These are phyloP conservation scores for Euryodendron excelsum DNA, from an alignment of 148 eudicot species.

Conservation along the genomic window DNA sequence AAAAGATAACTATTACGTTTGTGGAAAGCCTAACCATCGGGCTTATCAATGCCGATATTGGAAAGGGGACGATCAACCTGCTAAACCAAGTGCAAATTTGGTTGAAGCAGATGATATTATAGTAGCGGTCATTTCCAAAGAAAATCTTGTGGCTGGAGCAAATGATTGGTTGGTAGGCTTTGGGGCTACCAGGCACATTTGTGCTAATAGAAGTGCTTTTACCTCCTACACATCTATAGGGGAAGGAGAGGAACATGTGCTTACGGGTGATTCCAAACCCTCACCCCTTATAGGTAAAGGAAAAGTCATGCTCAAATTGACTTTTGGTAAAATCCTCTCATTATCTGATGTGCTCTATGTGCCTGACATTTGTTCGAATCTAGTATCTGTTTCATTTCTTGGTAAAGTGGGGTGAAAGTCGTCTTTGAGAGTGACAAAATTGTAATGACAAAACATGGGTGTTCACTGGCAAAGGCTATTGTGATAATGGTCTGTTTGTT, in stretches of 20 bases:
- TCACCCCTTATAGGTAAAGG: not conserved
- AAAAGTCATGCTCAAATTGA: not conserved
- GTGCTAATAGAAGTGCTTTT: not conserved
- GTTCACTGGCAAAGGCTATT: too few relatives aligned
- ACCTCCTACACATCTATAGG: not conserved
- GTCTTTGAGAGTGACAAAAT: too few relatives aligned
- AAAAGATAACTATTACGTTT: not conserved
- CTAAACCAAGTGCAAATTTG: not conserved
- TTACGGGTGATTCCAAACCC: not conserved
- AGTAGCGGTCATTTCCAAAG: constrained; percentile 1
- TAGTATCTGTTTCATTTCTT: too few relatives aligned
- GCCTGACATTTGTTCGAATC: too few relatives aligned
- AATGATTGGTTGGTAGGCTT: constrained; percentile 8
- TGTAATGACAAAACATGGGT: too few relatives aligned
- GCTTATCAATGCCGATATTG: not conserved
- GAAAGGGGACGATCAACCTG: not conserved
- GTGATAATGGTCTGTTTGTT: too few relatives aligned
- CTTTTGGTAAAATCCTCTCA: not conserved
- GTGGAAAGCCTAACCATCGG: constrained; percentile 2
- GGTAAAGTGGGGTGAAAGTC: too few relatives aligned
- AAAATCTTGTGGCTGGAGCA: not conserved
- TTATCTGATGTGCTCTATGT: too few relatives aligned
- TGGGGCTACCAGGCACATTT: constrained; percentile 9
- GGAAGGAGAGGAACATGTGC: not conserved
- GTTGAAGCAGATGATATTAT: too few relatives aligned